Conservation (phyloP, 306 rosid species). For the Fragaria nilgerrensis region DNA sequence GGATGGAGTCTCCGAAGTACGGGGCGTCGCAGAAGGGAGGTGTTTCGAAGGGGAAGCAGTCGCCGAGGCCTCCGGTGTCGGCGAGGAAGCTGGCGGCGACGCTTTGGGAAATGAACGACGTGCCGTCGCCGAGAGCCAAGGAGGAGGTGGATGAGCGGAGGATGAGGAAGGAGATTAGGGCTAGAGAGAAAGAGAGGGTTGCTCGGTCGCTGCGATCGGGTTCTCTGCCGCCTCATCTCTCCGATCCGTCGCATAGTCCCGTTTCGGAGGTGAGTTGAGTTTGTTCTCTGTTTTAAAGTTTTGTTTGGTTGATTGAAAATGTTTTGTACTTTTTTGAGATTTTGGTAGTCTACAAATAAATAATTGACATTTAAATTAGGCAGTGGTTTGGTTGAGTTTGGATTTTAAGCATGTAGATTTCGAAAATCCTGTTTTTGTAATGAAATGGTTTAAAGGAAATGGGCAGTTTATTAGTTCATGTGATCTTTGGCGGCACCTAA, state of each 20-base stretch:
- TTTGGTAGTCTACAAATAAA: neutral
- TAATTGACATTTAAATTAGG: neutral
- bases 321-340: neutral
- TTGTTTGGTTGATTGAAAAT: constrained; percentile 7
- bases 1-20: constrained; percentile 62
- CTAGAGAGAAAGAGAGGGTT: constrained; percentile 69
- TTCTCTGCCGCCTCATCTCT: constrained; percentile 92
- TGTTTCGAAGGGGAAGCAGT: constrained; percentile 34
- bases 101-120: constrained; percentile 98
- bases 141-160: constrained; percentile 44
- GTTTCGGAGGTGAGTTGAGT: constrained; percentile 64
- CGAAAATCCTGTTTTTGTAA: neutral
- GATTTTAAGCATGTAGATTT: neutral
- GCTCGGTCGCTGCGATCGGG: constrained; percentile 75
- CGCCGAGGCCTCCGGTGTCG: constrained; percentile 58
- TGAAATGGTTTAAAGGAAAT: neutral
- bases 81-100: constrained; percentile 99
- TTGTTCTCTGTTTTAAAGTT: neutral
- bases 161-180: constrained; percentile 57
- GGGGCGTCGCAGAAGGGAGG: constrained; percentile 38
- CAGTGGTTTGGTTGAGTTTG: constrained; percentile 1
- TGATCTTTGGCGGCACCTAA: neutral
- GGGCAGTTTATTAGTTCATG: neutral
- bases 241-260: constrained; percentile 98
- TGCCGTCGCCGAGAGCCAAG: constrained; percentile 73